These are phyloP conservation scores for Plasmodium knowlesi DNA, from an alignment of 169 alveolate species.

Conservation along the genomic window DNA sequence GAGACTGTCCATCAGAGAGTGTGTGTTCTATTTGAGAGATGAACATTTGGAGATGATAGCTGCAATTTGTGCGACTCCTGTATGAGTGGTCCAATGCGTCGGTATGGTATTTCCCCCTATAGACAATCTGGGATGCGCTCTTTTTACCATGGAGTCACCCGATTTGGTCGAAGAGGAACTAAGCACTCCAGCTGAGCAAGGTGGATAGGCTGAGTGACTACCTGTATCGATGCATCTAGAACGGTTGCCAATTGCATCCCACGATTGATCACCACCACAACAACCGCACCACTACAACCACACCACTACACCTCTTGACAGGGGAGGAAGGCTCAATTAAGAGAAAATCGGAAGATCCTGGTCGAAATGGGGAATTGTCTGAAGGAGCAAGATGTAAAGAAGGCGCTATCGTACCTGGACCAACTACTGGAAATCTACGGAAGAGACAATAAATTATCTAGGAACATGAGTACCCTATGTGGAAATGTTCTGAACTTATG, in stretches of 20 bases:
- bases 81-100: not conserved
- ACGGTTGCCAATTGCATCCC: not conserved
- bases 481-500: constrained; percentile 66
- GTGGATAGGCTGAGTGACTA: not conserved
- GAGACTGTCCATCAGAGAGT: not conserved
- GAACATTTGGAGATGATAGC: not conserved
- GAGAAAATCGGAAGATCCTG: constrained; percentile 24
- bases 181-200: too few species aligned
- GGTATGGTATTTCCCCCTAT: not conserved
- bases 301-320: not conserved
- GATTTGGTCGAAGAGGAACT: not conserved
- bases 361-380: constrained; percentile 71
- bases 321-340: not conserved
- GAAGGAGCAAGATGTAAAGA: constrained; percentile 21
- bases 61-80: not conserved
- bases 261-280: not conserved
- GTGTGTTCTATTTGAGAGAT: not conserved
- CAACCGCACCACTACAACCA: not conserved
- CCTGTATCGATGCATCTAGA: not conserved
- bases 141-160: not conserved
- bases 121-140: not conserved
- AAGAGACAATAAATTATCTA: constrained; percentile 28
- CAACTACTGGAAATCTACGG: not conserved
- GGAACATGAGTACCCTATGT: constrained; percentile 56
- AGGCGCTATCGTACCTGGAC: constrained; percentile 20